Evolutionary conservation across 257 asterid species (phyloP), one percentile per base, ranked within the genome.

Genomic region (Petunia axillaris): DNA sequence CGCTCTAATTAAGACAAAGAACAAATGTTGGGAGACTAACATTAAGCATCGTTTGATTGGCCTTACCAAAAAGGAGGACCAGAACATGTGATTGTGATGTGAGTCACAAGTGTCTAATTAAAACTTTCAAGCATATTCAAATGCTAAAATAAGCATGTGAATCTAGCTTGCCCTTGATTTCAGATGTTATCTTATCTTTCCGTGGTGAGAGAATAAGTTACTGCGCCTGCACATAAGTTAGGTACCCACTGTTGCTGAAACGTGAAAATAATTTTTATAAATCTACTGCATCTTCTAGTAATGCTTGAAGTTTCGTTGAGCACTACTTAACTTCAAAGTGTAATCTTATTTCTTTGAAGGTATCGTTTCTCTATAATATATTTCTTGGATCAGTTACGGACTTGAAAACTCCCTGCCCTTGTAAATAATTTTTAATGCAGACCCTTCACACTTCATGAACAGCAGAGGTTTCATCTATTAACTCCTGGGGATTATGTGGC

Each of bases 131-230:
- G 74, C 74, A 40, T 41, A 65, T 65, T 14, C 46, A 65, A n/a
- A 66, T 66, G 53, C 53, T 66, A 16, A 40, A 66, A 66, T 66
- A 40, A 66, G 52, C 75, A 40, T 40, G 14, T 66, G 75, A 66
- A 40, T 25, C 25, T 25, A 25, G 25, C 25, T 25, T 25, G 54
- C 75, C 54, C 54, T 43, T 66, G 54, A 66, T 66, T 15, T 66
- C 54, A 66, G 75, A 66, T 66, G 54, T 15, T 66, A 41, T 41
- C 54, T 41, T 35, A 71, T 48, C 60, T 48, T 71, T 68, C 35
- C 35, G 25, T 35, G 50, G 43, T 48, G 35, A 71, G 44, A 71
- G 48, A 35, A 48, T 43, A 48, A 71, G 60, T 48, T 11, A 11
- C 13, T 71, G 35, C n/a, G 25, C 35, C 44, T 11, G 6, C 10